Evolutionary conservation across 2,329 filamentous ascomycete species (phyloP).

Genomic region (Herpotrichia juniperi): DNA sequence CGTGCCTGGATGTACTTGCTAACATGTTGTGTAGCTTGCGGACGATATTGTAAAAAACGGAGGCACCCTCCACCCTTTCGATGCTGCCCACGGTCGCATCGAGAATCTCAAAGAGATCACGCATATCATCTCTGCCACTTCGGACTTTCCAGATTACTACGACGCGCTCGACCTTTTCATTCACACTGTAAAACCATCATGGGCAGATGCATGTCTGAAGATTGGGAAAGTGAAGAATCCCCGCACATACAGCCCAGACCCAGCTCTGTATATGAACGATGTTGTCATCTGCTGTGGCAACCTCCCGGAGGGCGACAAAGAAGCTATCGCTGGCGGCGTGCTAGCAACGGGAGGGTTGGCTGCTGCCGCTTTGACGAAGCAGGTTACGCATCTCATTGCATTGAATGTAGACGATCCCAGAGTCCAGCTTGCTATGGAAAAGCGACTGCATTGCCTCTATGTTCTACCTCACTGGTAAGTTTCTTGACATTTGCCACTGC

Average conservation of each 20-base stretch:
- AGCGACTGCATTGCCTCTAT: slow-evolving; percentile 75
- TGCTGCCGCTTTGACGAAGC: slow-evolving; percentile 70
- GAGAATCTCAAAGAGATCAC: slow-evolving; percentile 56
- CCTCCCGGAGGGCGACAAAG: slow-evolving; percentile 83
- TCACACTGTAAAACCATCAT: slow-evolving; percentile 80
- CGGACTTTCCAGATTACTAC: slow-evolving; percentile 89
- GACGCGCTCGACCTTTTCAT: slow-evolving; percentile 77
- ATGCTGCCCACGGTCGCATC: slow-evolving; percentile 47
- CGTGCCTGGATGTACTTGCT: slow-evolving; percentile 14
- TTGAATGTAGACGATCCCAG: slow-evolving; percentile 77
- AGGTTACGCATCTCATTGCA: slow-evolving; percentile 89
- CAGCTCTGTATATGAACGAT: slow-evolving; percentile 85
- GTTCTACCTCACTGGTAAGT: slow-evolving; percentile 89
- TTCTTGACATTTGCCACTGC: not conserved
- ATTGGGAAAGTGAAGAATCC: slow-evolving; percentile 76
- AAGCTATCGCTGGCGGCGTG: slow-evolving; percentile 88
- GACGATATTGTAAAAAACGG: slow-evolving; percentile 55
- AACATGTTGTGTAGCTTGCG: slow-evolving; percentile 48
- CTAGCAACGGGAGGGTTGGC: slow-evolving; percentile 88
- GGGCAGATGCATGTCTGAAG: slow-evolving; percentile 75
- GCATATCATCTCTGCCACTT: slow-evolving; percentile 75
- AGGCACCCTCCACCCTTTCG: slow-evolving; percentile 53
- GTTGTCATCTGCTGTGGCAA: slow-evolving; percentile 83
- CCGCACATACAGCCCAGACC: slow-evolving; percentile 88
- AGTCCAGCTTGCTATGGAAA: slow-evolving; percentile 66